Evolutionary conservation across 345 rosid genomes (phyloP), one percentile per base, ranked within the genome.

Genomic region (Acer yangbiense): DNA sequence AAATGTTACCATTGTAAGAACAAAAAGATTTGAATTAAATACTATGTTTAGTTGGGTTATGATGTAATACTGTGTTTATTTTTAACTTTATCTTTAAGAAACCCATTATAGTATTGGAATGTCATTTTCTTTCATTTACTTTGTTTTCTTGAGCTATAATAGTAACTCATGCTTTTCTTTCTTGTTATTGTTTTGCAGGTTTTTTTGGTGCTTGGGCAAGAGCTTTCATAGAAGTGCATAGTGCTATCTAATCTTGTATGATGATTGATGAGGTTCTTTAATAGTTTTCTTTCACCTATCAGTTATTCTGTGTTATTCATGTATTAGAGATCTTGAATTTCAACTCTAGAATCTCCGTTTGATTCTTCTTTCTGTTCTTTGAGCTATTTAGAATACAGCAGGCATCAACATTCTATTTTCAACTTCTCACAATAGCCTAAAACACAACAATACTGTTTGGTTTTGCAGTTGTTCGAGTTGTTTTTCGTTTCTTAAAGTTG

Each of bases 141-240:
- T 63, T 60, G 65, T 72, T 71, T 73, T 72, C 75, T 52, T 39
- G 35, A 29, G 64, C 32, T 77, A 9, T 43, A 55, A 20, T 74
- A 20, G 69, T 72, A 60, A 63, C 54, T 67, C 39, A 46, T 71
- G 76, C 21, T 75, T 75, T 76, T 66, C 67, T 74, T 76, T 66
- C 69, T 74, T 76, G 25, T 25, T 83, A 71, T 80, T 69, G 43
- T 84, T 78, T 82, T 79, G 84, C 84, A 87, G 88, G 81, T 20
- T 69, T 64, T 43, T 7, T 54, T 43, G 71, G 69, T 66, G 73
- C 77, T 65, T 57, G 60, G 60, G 67, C 62, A 10, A 79, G 63
- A 63, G 68, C 77, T 79, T 82, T 60, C 68, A 23, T 21, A 13
- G 64, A 60, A 65, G 66, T 68, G 65, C 63, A 12, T 10, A n/a